Percentiles rank a stretch among this genome's conserved stretches.
Evolutionary conservation across 768 basidiomycete species (phyloP).

Genomic region (Sporobolomyces phaffii): DNA sequence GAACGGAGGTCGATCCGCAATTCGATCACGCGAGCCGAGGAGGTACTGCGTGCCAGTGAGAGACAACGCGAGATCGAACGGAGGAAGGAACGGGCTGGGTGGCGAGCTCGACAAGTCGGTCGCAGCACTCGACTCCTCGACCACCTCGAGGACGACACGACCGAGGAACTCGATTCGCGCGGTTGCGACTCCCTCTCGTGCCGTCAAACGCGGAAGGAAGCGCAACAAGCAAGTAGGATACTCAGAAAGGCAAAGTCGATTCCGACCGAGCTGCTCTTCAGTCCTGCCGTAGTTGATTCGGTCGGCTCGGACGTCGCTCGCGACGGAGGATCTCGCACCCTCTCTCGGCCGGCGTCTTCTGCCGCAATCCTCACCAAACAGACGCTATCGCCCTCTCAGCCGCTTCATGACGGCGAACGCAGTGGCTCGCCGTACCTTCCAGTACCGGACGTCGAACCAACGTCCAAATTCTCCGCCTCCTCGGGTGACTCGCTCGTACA

Average conservation of each 20-base stretch:
- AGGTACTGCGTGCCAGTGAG: conserved; percentile 15
- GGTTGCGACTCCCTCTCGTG: neutral
- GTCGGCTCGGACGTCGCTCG: neutral
- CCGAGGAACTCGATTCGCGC: neutral
- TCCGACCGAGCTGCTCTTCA: neutral
- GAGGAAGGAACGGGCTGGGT: conserved; percentile 5
- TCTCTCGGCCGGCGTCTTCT: neutral
- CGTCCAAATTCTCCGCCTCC: no score
- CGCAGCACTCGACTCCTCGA: neutral
- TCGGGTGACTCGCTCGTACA: no score
- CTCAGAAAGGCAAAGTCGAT: conserved; percentile 9
- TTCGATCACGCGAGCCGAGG: conserved; percentile 13
- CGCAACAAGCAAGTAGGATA: neutral
- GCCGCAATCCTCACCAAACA: neutral
- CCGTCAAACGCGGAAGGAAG: neutral
- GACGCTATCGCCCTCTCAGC: no score
- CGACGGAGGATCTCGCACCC: neutral
- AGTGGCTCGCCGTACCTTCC: no score
- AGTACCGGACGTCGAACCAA: neutral
- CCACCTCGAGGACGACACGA: neutral
- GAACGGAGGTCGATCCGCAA: conserved; percentile 1
- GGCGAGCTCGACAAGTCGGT: neutral
- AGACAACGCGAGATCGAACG: conserved; percentile 16
- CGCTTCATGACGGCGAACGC: no score
- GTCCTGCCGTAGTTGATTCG: neutral